phyloP scores from a whole-genome alignment of 75 land plant species.

The Pseudotsuga menziesii region DNA sequence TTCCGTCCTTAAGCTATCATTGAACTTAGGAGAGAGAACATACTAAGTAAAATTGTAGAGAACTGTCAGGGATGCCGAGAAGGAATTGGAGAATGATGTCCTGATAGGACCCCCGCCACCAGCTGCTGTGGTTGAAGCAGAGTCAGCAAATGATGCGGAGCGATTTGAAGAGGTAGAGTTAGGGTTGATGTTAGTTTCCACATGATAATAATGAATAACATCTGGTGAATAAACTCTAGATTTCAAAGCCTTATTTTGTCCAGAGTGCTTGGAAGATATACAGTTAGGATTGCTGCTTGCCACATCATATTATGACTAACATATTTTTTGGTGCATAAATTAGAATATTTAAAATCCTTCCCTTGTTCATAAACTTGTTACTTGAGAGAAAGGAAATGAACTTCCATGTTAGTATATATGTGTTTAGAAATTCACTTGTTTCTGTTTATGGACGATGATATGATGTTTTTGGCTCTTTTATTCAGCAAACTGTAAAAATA shows the following conservation, averaged over 20 bases:
- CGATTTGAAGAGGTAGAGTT: slow-evolving; percentile 92
- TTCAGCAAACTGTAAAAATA: too few relatives aligned
- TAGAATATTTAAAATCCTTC: neutral
- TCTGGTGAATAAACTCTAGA: neutral
- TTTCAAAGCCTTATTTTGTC: slow-evolving; percentile 1
- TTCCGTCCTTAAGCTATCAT: neutral
- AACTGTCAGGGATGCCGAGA: slow-evolving; percentile 61
- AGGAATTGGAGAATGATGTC: slow-evolving; percentile 62
- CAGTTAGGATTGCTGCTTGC: neutral
- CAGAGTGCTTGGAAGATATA: neutral
- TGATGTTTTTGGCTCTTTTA: too few relatives aligned
- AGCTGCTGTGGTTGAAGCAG: slow-evolving; percentile 85
- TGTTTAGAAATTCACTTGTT: neutral
- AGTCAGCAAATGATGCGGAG: slow-evolving; percentile 96
- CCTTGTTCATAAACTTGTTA: neutral
- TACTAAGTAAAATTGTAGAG: neutral
- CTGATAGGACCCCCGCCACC: slow-evolving; percentile 97
- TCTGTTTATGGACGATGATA: neutral
- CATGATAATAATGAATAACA: neutral
- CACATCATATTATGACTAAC: neutral
- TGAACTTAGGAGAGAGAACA: neutral
- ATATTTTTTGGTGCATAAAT: neutral
- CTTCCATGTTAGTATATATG: neutral
- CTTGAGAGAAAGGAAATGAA: neutral
- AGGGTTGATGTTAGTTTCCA: neutral